These are phyloP conservation scores for Rhizopus arrhizus DNA, from an alignment of 371 early-diverging fungal species.

Conservation along the genomic window DNA sequence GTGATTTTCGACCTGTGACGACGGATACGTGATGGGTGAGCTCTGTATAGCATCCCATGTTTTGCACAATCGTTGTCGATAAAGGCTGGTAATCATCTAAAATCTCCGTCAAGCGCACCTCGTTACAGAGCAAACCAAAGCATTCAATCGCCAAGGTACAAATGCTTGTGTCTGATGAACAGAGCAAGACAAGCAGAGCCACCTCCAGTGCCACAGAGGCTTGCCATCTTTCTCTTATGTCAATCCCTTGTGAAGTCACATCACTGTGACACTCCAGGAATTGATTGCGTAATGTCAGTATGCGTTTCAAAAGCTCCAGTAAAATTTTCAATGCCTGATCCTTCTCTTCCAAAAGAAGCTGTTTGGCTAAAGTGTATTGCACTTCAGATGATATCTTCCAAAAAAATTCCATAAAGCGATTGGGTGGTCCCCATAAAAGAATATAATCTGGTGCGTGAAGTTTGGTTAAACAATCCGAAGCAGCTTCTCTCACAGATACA, in stretches of 20 bases:
- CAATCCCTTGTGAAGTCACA: slow-evolving; percentile 53
- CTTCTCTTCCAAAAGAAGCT: slow-evolving; percentile 48
- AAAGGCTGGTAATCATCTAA: slow-evolving; percentile 47
- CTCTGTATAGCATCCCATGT: slow-evolving; percentile 68
- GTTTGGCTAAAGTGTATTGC: slow-evolving; percentile 42
- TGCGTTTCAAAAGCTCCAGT: slow-evolving; percentile 63
- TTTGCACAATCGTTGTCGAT: slow-evolving; percentile 64
- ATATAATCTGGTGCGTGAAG: slow-evolving; percentile 58
- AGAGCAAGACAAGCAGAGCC: slow-evolving; percentile 71
- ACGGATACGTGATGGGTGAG: slow-evolving; percentile 52
- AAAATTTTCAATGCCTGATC: slow-evolving; percentile 59
- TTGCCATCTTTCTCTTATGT: slow-evolving; percentile 67
- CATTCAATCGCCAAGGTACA: slow-evolving; percentile 57
- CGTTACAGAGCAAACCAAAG: slow-evolving; percentile 59
- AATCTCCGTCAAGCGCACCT: slow-evolving; percentile 58
- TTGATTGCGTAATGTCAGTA: slow-evolving; percentile 66
- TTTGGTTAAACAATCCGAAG: slow-evolving; percentile 65
- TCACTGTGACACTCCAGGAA: slow-evolving; percentile 63
- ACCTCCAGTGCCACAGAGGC: slow-evolving; percentile 74
- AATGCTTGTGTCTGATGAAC: slow-evolving; percentile 70
- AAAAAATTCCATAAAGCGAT: slow-evolving; percentile 55
- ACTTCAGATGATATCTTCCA: slow-evolving; percentile 63
- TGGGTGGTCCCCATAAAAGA: slow-evolving; percentile 57
- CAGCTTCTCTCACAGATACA: slow-evolving; percentile 59
- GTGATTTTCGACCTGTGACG: slow-evolving; percentile 66